Percentiles rank a stretch among this genome's conserved stretches.
phyloP scores from a whole-genome alignment of 768 basidiomycete genomes.

The Gloeopeniophorella convolvens region DNA sequence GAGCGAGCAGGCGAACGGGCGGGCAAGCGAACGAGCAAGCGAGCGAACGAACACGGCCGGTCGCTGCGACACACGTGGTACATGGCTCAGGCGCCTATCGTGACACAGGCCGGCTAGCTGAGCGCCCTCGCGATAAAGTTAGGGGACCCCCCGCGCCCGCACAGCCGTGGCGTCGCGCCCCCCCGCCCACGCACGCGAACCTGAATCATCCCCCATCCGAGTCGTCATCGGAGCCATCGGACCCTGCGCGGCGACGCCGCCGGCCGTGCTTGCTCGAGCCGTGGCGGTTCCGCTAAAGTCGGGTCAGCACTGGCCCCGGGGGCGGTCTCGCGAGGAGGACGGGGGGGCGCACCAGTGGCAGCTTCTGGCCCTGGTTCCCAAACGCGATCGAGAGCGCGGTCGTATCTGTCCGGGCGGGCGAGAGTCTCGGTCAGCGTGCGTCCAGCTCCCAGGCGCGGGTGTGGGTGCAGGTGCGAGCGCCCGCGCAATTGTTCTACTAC shows the following conservation, averaged over 20 bases:
- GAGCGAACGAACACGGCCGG: no score
- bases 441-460: background rate
- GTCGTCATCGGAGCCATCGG: constrained; percentile 62
- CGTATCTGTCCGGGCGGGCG: no score
- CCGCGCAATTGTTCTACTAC: background rate
- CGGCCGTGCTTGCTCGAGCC: constrained; percentile 57
- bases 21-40: no score
- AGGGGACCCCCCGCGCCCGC: background rate
- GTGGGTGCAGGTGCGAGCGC: background rate
- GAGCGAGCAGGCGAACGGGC: no score
- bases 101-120: no score
- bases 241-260: constrained; percentile 52
- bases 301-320: constrained; percentile 20
- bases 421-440: no score
- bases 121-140: no score
- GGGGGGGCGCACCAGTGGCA: constrained; percentile 56
- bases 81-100: no score
- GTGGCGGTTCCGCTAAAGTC: constrained; percentile 68
- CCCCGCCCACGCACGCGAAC: background rate
- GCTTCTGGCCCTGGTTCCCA: constrained; percentile 85
- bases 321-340: constrained; percentile 15
- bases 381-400: constrained; percentile 85
- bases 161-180: background rate
- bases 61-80: no score
- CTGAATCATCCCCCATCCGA: constrained; percentile 46